Evolutionary conservation across 2,329 filamentous ascomycete species (phyloP).

Genomic region (Fusarium mexicanum): DNA sequence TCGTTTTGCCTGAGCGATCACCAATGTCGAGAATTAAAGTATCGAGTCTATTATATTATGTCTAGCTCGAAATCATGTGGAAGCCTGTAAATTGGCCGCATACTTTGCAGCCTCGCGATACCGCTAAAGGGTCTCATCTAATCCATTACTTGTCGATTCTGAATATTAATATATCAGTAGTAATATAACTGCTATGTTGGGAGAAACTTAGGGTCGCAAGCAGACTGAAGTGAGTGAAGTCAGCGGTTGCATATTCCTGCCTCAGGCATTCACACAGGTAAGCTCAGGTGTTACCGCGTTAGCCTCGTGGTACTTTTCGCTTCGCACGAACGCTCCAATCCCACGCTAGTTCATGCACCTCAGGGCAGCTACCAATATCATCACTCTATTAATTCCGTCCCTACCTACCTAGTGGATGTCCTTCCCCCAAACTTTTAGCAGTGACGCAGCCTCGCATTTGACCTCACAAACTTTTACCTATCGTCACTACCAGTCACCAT

Average conservation of each 20-base stretch:
- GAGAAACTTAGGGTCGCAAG: background rate
- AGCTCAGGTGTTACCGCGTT: constrained; percentile 18
- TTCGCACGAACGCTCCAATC: constrained; percentile 18
- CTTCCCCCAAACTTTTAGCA: constrained; percentile 38
- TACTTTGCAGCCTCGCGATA: background rate
- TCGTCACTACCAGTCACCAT: constrained; percentile 9
- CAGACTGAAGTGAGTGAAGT: background rate
- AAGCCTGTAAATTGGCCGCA: background rate
- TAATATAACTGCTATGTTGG: background rate
- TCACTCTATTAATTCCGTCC: constrained; percentile 1
- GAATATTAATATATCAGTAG: background rate
- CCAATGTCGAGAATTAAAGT: background rate
- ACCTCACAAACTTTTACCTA: constrained; percentile 18
- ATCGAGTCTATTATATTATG: background rate
- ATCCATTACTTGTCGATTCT: no score
- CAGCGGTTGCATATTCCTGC: constrained; percentile 4
- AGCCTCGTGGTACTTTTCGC: constrained; percentile 23
- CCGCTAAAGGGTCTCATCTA: background rate
- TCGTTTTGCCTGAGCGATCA: background rate
- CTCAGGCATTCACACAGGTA: constrained; percentile 27
- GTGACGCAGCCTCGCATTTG: constrained; percentile 34
- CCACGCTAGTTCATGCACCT: constrained; percentile 33
- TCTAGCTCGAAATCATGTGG: background rate
- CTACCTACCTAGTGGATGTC: constrained; percentile 22
- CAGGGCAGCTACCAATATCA: constrained; percentile 3